Evolutionary conservation across 2,329 filamentous ascomycete genomes (phyloP), one percentile per base, ranked within the genome.

Genomic region (Calcarisporium arbuscula): DNA sequence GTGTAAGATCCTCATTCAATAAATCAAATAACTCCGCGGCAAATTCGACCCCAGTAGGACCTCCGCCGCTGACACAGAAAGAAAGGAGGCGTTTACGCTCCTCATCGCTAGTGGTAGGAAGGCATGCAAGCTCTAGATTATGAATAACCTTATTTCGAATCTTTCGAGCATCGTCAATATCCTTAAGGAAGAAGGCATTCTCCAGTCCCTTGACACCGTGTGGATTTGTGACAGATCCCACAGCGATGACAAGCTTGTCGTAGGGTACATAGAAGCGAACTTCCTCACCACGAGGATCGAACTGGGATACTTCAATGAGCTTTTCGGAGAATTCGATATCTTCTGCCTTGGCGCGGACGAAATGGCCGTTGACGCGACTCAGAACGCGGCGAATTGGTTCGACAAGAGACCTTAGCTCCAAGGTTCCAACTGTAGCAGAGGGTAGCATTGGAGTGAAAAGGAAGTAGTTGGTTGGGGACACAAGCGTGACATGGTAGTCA

Each of bases 371-470:
- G 17, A 95, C 76, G 35, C 80, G 72, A 35, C 74, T 66, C 15
- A 96, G 68, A 47, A 98, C 92, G 30, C 85, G 77, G 42, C 92
- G 78, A 41, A 98, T 85, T 0, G 92, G 92, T 60, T 98, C 92
- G 26, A 95, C 87, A 39, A 98, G 68, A 32, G 88, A 95, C 45
- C 90, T 74, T 51, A 96, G 67, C 54, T 95, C 90, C 20, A 98
- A 68, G 0, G 92, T 98, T 10, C 94, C 94, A 6, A 98, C 92
- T 0, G 94, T 98, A 7, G 92, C 94, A 21, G 88, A 95, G 2
- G 92, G 92, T 28, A 98, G 70, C 89, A 98, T 96, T 1, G 92
- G 92, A 3, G 92, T 98, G 60, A 98, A 98, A 20, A 98, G 66
- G 64, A 98, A 98, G 64, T 96, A 95, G 52, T 96, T 96, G 22